Base-by-base conservation (phyloP, 2,329 filamentous ascomycete genomes). In the Hypomyces perniciosus region DNA sequence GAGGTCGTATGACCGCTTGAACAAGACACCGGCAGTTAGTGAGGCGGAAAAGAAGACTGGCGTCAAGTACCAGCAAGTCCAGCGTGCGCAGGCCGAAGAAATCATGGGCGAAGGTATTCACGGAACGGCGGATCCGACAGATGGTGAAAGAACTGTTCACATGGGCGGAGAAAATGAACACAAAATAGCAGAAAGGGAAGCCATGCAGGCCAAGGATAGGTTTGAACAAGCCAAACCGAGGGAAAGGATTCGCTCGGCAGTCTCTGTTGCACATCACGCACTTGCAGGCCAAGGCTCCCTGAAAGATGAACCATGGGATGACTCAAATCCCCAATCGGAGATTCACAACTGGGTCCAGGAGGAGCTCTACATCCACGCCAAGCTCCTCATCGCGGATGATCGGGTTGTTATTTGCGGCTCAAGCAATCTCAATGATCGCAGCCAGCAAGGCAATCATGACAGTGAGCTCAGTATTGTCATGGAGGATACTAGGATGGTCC, bases 331-430 rank as follows among this genome's bases (percentile, higher is more conserved):
- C 0, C 80, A 92, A 58, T 80, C 81, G 1, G 93, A 97, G 67
- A 86, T 90, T 51, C 79, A 86, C 48, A 89, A 95, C 64, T 95
- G 93, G 75, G 85, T 97, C 53, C 92, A 96, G 65, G 93, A 99
- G 66, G 92, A 99, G 68, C 79, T 97, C 2, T 99, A 99, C 66
- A 85, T 97, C 44, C 93, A 99, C 67, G 87, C 84, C 29, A 99
- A 97, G 72, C 77, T 96, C 34, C 78, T 93, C 58, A 92, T 96
- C 58, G 86, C 86, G 1, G 91, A 97, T 64, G 92, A 97, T 66
- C 83, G 84, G 48, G 79, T 90, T 44, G 90, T 88, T 2, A 82
- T 96, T 48, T 93, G 90, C 64, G 90, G 90, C 13, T 90, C 85
- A 28, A 89, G 88, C 56, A 97, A 96, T 68, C 77, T 96, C 61